Percentiles rank a stretch among this genome's conserved stretches.
Evolutionary conservation across 192 early-diverging fungal genomes (phyloP).

Genomic region (Pilaira anomala): DNA sequence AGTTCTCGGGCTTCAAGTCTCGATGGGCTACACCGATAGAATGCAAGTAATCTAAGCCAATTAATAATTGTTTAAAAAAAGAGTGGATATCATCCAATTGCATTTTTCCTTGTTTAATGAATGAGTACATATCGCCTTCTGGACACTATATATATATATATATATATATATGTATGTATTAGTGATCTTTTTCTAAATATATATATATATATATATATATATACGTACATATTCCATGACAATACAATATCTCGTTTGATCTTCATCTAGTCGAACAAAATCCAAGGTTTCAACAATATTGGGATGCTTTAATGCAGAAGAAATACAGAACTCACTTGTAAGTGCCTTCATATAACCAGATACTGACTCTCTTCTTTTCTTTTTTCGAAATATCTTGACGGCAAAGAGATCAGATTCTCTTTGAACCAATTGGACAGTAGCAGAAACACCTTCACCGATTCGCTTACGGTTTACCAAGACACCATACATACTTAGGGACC

Average conservation of each 20-base stretch:
- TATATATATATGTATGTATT: constrained; percentile 41
- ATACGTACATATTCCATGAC: constrained; percentile 63
- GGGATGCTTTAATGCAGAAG: constrained; percentile 82
- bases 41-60: constrained; percentile 88
- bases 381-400: constrained; percentile 36
- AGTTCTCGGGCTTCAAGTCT: constrained; percentile 83
- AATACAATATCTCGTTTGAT: constrained; percentile 65
- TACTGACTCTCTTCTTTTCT: constrained; percentile 78
- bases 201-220: not conserved
- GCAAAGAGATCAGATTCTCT: constrained; percentile 1
- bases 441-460: constrained; percentile 11
- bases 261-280: constrained; percentile 85
- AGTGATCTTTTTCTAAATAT: constrained; percentile 14
- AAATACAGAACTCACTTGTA: constrained; percentile 94
- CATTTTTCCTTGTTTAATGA: constrained; percentile 76
- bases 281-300: constrained; percentile 94
- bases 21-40: constrained; percentile 94
- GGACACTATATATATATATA: constrained; percentile 60
- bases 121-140: constrained; percentile 88
- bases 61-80: constrained; percentile 90
- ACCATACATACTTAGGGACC: too few relatives aligned
- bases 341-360: constrained; percentile 92
- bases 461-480: too few relatives aligned
- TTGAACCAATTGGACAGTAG: not conserved
- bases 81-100: constrained; percentile 76